Evolutionary conservation across 2,329 filamentous ascomycete species (phyloP).

Genomic region (Reticulascus tulasneorum): DNA sequence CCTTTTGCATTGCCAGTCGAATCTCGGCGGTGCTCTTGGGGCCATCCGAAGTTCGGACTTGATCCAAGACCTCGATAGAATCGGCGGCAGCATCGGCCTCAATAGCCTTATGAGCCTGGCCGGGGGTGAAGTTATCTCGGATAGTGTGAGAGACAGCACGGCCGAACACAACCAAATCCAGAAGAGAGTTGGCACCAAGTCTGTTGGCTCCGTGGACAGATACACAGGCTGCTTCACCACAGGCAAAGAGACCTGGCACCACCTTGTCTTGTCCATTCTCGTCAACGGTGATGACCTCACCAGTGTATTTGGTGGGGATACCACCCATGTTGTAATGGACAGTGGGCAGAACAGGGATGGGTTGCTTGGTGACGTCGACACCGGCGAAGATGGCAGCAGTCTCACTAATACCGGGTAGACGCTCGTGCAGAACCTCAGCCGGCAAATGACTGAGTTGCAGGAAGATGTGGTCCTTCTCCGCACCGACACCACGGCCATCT

Average conservation of each 20-base stretch:
- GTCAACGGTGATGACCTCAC: conserved; percentile 89
- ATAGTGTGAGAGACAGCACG: conserved; percentile 97
- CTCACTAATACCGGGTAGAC: conserved; percentile 97
- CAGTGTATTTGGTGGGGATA: conserved; percentile 96
- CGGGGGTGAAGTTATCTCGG: conserved; percentile 87
- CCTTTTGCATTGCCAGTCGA: conserved; percentile 91
- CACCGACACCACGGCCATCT: conserved; percentile 92
- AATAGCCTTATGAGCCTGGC: conserved; percentile 73
- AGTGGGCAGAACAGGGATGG: conserved; percentile 91
- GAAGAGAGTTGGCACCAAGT: conserved; percentile 94
- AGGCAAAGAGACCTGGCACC: conserved; percentile 92
- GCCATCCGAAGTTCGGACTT: conserved; percentile 77
- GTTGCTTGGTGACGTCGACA: conserved; percentile 95
- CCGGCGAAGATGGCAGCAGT: conserved; percentile 96
- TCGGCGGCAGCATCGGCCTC: conserved; percentile 83
- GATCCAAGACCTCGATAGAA: conserved; percentile 80
- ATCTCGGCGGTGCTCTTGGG: conserved; percentile 86
- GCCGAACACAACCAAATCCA: conserved; percentile 96
- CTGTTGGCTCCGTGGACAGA: conserved; percentile 98
- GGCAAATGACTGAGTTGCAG: conserved; percentile 96
- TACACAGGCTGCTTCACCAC: conserved; percentile 94
- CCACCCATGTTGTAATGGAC: conserved; percentile 99
- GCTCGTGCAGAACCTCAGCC: conserved; percentile 86
- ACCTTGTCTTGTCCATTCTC: conserved; percentile 84
- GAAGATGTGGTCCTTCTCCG: conserved; percentile 98